Evolutionary conservation across 2,329 filamentous ascomycete species (phyloP).

Genomic region (Colletotrichum orbiculare): DNA sequence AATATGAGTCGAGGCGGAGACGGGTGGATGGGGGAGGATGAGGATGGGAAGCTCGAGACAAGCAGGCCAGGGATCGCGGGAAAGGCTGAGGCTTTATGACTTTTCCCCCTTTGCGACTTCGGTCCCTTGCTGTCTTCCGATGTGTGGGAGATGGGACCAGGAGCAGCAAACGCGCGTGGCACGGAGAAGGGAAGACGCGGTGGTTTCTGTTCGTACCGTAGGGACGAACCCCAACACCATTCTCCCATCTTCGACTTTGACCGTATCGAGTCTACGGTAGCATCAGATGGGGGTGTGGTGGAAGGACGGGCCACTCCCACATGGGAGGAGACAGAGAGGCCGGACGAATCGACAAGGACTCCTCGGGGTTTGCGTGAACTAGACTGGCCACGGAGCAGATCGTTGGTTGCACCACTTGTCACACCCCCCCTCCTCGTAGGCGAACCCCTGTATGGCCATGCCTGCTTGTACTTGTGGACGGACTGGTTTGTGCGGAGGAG

Average conservation of each 20-base stretch:
- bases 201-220: neutral
- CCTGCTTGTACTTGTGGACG: neutral
- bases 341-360: constrained; percentile 10
- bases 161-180: constrained; percentile 14
- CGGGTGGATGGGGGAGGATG: constrained; percentile 19
- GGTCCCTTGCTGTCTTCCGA: neutral
- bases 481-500: neutral
- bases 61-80: constrained; percentile 30
- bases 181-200: constrained; percentile 21
- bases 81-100: constrained; percentile 37
- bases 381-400: constrained; percentile 22
- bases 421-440: constrained; percentile 8
- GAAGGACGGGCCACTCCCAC: constrained; percentile 25
- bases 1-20: constrained; percentile 10
- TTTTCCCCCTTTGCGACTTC: constrained; percentile 5
- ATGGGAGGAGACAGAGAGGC: constrained; percentile 26
- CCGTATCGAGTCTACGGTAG: constrained; percentile 18
- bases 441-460: constrained; percentile 8
- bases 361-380: constrained; percentile 24
- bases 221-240: constrained; percentile 22
- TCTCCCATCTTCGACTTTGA: constrained; percentile 13
- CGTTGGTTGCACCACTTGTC: constrained; percentile 22
- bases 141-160: constrained; percentile 21
- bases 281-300: constrained; percentile 24
- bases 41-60: constrained; percentile 32